Percentiles rank a stretch among this genome's conserved stretches.
phyloP scores from a whole-genome alignment of 2,329 filamentous ascomycete genomes.

The Colletotrichum coccodes region DNA sequence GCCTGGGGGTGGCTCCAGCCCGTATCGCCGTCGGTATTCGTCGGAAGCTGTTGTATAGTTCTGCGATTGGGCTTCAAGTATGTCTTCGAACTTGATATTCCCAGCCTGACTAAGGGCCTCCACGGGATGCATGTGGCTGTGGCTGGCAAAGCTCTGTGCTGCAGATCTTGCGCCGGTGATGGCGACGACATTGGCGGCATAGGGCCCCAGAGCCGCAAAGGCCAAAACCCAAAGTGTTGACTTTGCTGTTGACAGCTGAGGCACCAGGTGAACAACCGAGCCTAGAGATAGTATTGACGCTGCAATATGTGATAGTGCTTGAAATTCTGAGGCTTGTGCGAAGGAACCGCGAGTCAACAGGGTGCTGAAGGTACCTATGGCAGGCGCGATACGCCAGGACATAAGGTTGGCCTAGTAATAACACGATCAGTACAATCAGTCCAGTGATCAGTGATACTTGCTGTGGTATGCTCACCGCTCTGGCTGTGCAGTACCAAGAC shows the following conservation, averaged over 20 bases:
- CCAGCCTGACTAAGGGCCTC: not conserved
- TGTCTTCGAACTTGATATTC: not conserved
- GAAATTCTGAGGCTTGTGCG: not conserved
- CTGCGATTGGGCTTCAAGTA: not conserved
- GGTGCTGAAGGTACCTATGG: not conserved
- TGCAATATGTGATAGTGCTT: not conserved
- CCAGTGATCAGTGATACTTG: not conserved
- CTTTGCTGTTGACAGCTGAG: not conserved
- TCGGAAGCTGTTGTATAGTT: slow-evolving; percentile 39
- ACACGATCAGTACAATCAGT: not conserved
- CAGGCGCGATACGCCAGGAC: slow-evolving; percentile 3
- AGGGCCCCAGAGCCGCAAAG: not conserved
- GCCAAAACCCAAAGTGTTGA: not conserved
- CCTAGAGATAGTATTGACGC: not conserved
- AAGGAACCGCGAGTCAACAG: not conserved
- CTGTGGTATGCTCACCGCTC: not conserved
- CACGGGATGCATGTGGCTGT: not conserved
- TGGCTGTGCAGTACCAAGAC: not conserved
- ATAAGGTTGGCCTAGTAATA: not conserved
- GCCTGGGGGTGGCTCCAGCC: slow-evolving; percentile 53
- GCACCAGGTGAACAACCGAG: not conserved
- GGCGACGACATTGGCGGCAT: not conserved
- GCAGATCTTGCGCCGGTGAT: not conserved
- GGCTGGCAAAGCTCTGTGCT: not conserved
- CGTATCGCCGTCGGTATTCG: slow-evolving; percentile 57